phyloP scores from a whole-genome alignment of 805 yeast species.

The Hanseniaspora valbyensis region DNA sequence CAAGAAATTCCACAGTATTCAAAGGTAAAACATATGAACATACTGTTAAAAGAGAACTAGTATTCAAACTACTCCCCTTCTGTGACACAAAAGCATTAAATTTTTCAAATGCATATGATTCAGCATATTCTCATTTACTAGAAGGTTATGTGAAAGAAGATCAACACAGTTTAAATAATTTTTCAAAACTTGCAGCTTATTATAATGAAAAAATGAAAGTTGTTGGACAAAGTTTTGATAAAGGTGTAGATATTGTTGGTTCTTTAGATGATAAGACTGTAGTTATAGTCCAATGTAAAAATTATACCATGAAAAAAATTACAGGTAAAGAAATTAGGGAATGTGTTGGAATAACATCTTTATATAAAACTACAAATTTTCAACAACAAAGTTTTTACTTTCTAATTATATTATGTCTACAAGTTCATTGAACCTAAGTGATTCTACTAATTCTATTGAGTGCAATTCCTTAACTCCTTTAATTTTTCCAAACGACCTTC shows the following conservation, averaged over 20 bases:
- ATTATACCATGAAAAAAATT: slow-evolving; percentile 24
- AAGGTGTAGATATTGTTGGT: slow-evolving; percentile 28
- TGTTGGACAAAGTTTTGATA: slow-evolving; percentile 29
- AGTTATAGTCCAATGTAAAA: slow-evolving; percentile 28
- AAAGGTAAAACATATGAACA: slow-evolving; percentile 29
- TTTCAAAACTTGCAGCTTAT: background rate
- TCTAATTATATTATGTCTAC: too few species aligned
- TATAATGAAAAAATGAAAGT: slow-evolving; percentile 20
- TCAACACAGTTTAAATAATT: background rate
- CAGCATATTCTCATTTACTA: background rate
- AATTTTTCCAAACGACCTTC: background rate
- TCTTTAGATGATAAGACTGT: slow-evolving; percentile 18
- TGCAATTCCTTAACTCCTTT: background rate
- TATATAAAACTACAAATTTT: slow-evolving; percentile 11
- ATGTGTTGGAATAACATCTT: slow-evolving; percentile 24
- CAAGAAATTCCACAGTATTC: slow-evolving; percentile 24
- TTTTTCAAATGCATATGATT: background rate
- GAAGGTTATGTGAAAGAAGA: background rate
- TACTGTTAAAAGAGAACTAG: slow-evolving; percentile 26
- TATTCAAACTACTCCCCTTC: slow-evolving; percentile 20
- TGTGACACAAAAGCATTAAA: background rate
- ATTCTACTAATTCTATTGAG: background rate
- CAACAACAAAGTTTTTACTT: slow-evolving; percentile 20
- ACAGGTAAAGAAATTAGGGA: slow-evolving; percentile 28
- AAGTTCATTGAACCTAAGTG: background rate